These are phyloP conservation scores for Salix udensis DNA, from an alignment of 345 rosid genomes.

Conservation along the genomic window DNA sequence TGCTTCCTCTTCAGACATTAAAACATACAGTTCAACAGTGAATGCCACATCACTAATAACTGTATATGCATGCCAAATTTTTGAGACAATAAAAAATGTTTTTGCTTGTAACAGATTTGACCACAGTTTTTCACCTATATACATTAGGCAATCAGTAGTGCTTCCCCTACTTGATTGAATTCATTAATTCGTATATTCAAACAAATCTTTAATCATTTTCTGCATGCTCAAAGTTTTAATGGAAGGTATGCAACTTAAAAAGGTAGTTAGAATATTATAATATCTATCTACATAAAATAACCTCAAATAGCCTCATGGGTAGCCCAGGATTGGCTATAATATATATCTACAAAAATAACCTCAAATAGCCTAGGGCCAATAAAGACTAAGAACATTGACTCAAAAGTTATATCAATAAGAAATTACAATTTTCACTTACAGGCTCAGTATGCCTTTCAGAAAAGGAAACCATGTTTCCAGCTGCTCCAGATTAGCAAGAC, in stretches of 20 bases:
- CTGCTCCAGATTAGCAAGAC: conserved; percentile 82
- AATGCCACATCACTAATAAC: neutral
- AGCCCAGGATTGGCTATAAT: neutral
- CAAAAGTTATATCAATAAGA: neutral
- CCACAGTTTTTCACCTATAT: neutral
- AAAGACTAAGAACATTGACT: too few species aligned
- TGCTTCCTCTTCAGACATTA: too few species aligned
- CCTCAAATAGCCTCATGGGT: neutral
- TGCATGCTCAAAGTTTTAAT: neutral
- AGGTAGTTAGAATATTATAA: neutral
- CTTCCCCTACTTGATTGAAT: neutral
- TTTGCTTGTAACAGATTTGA: too few species aligned
- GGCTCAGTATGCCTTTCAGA: conserved; percentile 50
- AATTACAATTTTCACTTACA: conserved; percentile 48
- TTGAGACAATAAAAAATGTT: too few species aligned
- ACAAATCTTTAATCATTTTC: neutral
- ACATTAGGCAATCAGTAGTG: neutral
- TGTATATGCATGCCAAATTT: too few species aligned
- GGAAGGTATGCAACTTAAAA: neutral
- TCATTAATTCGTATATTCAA: neutral
- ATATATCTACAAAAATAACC: too few species aligned
- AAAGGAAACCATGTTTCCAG: conserved; percentile 78
- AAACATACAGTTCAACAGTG: neutral
- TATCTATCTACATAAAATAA: neutral
- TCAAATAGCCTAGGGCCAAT: too few species aligned